Conservation (phyloP, 129 eudicot species). For the Lonicera japonica region DNA sequence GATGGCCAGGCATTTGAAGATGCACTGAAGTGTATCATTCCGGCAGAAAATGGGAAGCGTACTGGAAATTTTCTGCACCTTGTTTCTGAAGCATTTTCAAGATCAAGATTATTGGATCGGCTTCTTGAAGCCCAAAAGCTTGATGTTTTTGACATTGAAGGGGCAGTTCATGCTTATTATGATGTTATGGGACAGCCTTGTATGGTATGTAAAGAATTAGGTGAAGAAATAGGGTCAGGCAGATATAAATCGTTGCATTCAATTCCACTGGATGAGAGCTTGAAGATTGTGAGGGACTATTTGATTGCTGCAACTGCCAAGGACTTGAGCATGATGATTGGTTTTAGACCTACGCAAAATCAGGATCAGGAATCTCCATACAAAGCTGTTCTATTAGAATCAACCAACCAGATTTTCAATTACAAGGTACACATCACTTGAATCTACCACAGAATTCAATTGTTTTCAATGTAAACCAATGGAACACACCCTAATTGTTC, state of each 20-base stretch:
- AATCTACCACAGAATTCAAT: too few relatives aligned
- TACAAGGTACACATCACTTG: conserved; percentile 52
- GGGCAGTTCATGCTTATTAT: conserved; percentile 94
- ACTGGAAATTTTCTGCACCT: conserved; percentile 54
- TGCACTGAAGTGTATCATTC: conserved; percentile 46
- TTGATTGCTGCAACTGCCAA: conserved; percentile 88
- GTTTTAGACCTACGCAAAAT: conserved; percentile 52
- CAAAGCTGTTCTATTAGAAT: conserved; percentile 46
- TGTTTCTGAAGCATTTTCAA: conserved; percentile 52
- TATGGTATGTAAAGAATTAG: conserved; percentile 40
- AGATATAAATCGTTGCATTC: conserved; percentile 56
- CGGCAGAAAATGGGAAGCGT: conserved; percentile 60
- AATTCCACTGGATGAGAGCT: conserved; percentile 46
- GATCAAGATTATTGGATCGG: conserved; percentile 50
- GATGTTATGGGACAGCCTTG: conserved; percentile 76
- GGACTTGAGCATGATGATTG: conserved; percentile 90
- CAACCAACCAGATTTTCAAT: conserved; percentile 70
- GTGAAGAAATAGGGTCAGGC: conserved; percentile 29
- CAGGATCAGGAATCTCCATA: conserved; percentile 38
- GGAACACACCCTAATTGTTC: too few relatives aligned
- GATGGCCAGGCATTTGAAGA: conserved; percentile 53
- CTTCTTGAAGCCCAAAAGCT: conserved; percentile 88
- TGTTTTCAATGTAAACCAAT: too few relatives aligned
- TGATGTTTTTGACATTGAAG: conserved; percentile 78
- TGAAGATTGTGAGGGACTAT: conserved; percentile 68